Percentiles rank a stretch among this genome's conserved stretches.
Evolutionary conservation across 148 eudicot genomes (phyloP).

Genomic region (Cornus suecica): DNA sequence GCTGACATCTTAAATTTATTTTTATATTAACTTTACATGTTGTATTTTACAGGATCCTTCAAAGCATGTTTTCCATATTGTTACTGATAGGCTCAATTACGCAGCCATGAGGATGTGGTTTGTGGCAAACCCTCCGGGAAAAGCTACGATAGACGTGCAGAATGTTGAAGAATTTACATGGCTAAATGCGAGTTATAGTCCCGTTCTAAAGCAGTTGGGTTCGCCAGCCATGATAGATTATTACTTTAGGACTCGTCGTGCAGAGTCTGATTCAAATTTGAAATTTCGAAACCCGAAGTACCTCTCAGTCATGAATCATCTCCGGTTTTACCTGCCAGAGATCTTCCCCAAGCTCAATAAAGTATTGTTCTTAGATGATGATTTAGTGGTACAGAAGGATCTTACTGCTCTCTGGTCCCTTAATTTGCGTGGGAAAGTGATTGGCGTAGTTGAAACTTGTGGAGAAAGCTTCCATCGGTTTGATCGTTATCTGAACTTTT

Average conservation of each 20-base stretch:
- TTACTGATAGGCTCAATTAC: constrained; percentile 83
- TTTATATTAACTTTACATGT: background rate
- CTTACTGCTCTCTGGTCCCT: constrained; percentile 73
- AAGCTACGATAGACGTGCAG: constrained; percentile 71
- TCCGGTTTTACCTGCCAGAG: constrained; percentile 92
- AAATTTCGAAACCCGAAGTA: constrained; percentile 87
- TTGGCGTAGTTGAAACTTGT: constrained; percentile 86
- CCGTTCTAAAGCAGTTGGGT: constrained; percentile 73
- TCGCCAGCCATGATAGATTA: constrained; percentile 79
- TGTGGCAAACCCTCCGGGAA: constrained; percentile 61
- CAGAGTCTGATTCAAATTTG: constrained; percentile 65
- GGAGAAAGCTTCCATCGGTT: constrained; percentile 83
- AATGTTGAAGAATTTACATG: constrained; percentile 84
- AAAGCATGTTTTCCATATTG: constrained; percentile 79
- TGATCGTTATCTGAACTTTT: constrained; percentile 83
- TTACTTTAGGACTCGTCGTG: constrained; percentile 68
- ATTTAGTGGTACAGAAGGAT: constrained; percentile 85
- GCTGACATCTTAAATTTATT: background rate
- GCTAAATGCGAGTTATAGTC: constrained; percentile 86
- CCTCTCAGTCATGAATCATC: constrained; percentile 81
- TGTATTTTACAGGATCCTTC: constrained; percentile 59
- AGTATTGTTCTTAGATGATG: constrained; percentile 84
- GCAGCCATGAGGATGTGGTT: constrained; percentile 99
- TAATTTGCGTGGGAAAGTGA: constrained; percentile 77
- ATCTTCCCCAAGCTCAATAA: constrained; percentile 79